A percentile compares a stretch with the other conserved stretches of the same genome.
Conservation (phyloP, 768 basidiomycete genomes). For the Xerocomellus dryophilus region DNA sequence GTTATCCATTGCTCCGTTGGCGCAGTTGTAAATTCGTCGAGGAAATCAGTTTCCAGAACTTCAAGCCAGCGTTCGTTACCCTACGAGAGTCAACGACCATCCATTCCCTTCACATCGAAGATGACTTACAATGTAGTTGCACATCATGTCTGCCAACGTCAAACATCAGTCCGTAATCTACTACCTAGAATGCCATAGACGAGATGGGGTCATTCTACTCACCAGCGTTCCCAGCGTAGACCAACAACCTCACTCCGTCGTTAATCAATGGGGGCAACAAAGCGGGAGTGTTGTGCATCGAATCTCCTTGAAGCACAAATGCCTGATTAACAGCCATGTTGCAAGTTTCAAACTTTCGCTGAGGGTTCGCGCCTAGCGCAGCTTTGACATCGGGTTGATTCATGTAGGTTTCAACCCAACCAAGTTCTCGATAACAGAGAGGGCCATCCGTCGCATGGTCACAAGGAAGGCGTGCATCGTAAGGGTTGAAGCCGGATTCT, state of each 20-base stretch:
- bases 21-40: constrained; percentile 53
- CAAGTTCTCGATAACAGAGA: constrained; percentile 76
- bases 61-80: constrained; percentile 80
- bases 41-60: constrained; percentile 58
- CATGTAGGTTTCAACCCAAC: constrained; percentile 87
- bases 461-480: constrained; percentile 79
- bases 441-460: constrained; percentile 67
- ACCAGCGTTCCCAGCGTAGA: constrained; percentile 89
- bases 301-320: constrained; percentile 81
- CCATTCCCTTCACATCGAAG: not conserved
- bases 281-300: constrained; percentile 75
- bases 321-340: constrained; percentile 78
- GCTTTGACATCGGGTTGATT: constrained; percentile 75
- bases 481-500: constrained; percentile 82
- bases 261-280: constrained; percentile 80
- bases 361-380: constrained; percentile 69
- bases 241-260: constrained; percentile 76
- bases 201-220: constrained; percentile 21
- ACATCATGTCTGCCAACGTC: constrained; percentile 68
- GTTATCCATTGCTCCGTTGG: constrained; percentile 57
- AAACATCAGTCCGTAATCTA: constrained; percentile 13
- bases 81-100: constrained; percentile 28
- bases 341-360: constrained; percentile 63
- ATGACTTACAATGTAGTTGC: constrained; percentile 67
- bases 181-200: not conserved